phyloP scores from a whole-genome alignment of 176 grass and related monocot species.

The Oryza punctata region DNA sequence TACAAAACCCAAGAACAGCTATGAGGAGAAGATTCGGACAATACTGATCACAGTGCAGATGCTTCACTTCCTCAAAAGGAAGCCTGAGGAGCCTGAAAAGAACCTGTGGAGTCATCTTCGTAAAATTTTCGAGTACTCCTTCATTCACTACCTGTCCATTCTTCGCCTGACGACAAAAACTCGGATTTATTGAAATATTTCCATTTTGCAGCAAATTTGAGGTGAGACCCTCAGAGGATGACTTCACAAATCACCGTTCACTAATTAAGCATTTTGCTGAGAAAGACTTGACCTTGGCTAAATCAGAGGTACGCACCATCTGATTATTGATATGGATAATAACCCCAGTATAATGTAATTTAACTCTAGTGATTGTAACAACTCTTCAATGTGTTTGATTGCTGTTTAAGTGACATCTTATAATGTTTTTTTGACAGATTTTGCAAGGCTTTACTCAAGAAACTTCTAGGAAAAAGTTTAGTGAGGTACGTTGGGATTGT shows the following conservation, averaged over 20 bases:
- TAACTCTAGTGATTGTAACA: constrained; percentile 16
- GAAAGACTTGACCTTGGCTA: constrained; percentile 57
- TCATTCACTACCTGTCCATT: constrained; percentile 27
- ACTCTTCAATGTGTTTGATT: constrained; percentile 5
- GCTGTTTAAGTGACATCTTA: constrained; percentile 1
- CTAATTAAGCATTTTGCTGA: constrained; percentile 65
- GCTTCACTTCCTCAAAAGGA: constrained; percentile 78
- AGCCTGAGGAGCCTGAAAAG: constrained; percentile 58
- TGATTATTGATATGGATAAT: constrained; percentile 4
- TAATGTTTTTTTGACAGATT: constrained; percentile 39
- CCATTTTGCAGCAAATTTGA: constrained; percentile 80
- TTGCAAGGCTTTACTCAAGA: constrained; percentile 40
- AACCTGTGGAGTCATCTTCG: constrained; percentile 70
- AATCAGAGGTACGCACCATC: constrained; percentile 65
- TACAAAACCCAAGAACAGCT: constrained; percentile 54
- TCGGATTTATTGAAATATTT: constrained; percentile 20
- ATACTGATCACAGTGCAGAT: constrained; percentile 61
- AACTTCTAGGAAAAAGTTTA: constrained; percentile 25
- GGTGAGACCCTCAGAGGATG: constrained; percentile 57
- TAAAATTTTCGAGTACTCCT: constrained; percentile 59
- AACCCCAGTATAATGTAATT: background rate
- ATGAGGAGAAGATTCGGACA: constrained; percentile 41
- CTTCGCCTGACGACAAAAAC: background rate
- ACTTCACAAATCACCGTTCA: constrained; percentile 61
- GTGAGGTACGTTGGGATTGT: constrained; percentile 34